Evolutionary conservation across 1,284 basidiomycete genomes (phyloP).

Genomic region (Puccinia hordei): DNA sequence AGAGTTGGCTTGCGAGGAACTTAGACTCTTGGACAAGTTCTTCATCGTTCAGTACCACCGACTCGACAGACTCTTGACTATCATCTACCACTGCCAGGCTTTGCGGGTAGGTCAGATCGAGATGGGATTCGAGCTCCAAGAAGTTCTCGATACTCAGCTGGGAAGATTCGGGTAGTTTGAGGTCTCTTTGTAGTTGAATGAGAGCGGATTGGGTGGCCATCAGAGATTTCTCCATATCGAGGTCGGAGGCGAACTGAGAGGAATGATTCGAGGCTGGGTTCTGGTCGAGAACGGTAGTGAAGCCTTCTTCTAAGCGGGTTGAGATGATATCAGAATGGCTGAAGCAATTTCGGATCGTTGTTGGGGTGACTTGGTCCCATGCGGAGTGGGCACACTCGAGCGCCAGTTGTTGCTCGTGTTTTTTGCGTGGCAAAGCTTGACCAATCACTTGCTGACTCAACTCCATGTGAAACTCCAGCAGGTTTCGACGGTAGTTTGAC

Average conservation of each 20-base stretch:
- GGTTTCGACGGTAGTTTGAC: slow-evolving; percentile 35
- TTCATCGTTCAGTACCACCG: slow-evolving; percentile 16
- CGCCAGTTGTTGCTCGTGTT: slow-evolving; percentile 30
- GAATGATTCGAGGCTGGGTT: background rate
- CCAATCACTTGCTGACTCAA: background rate
- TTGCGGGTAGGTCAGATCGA: background rate
- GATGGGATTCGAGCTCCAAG: slow-evolving; percentile 18
- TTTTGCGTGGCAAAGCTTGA: background rate
- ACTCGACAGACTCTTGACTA: background rate
- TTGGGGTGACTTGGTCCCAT: slow-evolving; percentile 35
- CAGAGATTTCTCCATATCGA: slow-evolving; percentile 43
- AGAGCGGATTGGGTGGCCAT: slow-evolving; percentile 47
- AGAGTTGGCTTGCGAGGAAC: slow-evolving; percentile 22
- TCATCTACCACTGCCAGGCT: background rate
- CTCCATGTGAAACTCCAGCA: background rate
- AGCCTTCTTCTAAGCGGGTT: background rate
- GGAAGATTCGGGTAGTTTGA: background rate
- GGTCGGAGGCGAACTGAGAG: slow-evolving; percentile 11
- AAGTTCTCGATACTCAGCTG: slow-evolving; percentile 33
- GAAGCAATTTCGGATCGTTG: slow-evolving; percentile 44
- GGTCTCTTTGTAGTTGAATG: slow-evolving; percentile 31
- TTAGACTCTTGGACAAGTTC: slow-evolving; percentile 34
- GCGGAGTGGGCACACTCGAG: slow-evolving; percentile 30
- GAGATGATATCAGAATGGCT: slow-evolving; percentile 27
- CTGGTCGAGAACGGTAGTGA: background rate